Conservation (phyloP, 1,139 yeast genomes). For the Yamadazyma sp. region DNA sequence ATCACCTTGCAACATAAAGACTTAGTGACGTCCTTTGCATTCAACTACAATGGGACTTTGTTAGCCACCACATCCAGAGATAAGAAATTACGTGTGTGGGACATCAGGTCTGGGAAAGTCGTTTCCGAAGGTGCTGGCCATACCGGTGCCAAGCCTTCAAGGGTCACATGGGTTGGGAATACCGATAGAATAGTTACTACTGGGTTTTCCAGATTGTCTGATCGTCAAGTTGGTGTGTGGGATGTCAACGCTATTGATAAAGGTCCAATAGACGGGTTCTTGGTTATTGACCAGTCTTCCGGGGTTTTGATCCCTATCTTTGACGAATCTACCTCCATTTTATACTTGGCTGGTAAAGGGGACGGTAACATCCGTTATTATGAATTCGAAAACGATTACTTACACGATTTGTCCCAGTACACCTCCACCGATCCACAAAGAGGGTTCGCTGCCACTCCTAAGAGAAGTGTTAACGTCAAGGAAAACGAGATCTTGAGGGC, state of each 20-base stretch:
- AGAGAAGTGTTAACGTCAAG: conserved; percentile 70
- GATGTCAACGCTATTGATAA: conserved; percentile 67
- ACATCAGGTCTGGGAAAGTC: conserved; percentile 70
- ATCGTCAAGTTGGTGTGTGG: conserved; percentile 95
- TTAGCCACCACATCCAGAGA: conserved; percentile 93
- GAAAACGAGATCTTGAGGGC: conserved; percentile 83
- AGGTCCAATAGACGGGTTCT: conserved; percentile 89
- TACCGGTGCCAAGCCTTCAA: conserved; percentile 85
- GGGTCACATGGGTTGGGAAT: conserved; percentile 89
- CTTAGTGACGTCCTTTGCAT: conserved; percentile 84
- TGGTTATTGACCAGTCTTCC: conserved; percentile 82
- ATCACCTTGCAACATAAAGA: conserved; percentile 83
- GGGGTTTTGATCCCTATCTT: conserved; percentile 91
- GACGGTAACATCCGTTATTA: conserved; percentile 95
- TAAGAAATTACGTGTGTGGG: conserved; percentile 89
- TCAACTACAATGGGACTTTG: conserved; percentile 83
- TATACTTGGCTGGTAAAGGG: conserved; percentile 95
- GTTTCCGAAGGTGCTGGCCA: conserved; percentile 88
- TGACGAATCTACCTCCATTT: conserved; percentile 76
- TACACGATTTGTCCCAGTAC: conserved; percentile 81
- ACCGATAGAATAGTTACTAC: conserved; percentile 85
- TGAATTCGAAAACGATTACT: conserved; percentile 80
- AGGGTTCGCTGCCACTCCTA: conserved; percentile 90
- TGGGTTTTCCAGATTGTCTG: conserved; percentile 92
- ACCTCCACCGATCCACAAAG: conserved; percentile 92